Evolutionary conservation across 257 asterid genomes (phyloP).

Genomic region (Ocimum tenuiflorum): DNA sequence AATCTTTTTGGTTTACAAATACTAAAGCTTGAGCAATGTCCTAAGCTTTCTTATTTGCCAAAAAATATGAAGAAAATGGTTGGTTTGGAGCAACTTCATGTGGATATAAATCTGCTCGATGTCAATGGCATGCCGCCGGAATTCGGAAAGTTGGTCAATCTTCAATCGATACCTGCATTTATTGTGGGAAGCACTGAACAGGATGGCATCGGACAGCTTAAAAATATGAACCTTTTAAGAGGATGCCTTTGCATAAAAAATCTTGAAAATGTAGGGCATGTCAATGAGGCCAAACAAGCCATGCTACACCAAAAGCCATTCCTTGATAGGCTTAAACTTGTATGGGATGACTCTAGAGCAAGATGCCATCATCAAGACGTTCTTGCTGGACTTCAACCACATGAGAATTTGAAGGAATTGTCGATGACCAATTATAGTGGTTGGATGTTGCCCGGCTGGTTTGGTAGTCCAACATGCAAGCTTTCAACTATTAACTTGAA

Average conservation of each 20-base stretch:
- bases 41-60: too few relatives aligned
- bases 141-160: constrained; percentile 30
- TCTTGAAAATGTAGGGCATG: constrained; percentile 28
- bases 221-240: constrained; percentile 27
- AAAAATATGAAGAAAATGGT: too few relatives aligned
- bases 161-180: constrained; percentile 25
- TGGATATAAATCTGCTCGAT: constrained; percentile 16
- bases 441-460: constrained; percentile 27
- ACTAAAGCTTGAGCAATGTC: too few relatives aligned
- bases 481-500: constrained; percentile 26
- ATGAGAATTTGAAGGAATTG: constrained; percentile 32
- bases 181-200: constrained; percentile 23
- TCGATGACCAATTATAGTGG: constrained; percentile 26
- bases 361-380: constrained; percentile 13
- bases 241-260: constrained; percentile 30
- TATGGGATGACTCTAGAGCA: constrained; percentile 20
- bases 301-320: constrained; percentile 22
- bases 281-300: constrained; percentile 24
- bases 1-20: too few relatives aligned
- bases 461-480: constrained; percentile 21
- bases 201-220: constrained; percentile 26
- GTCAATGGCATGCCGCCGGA: constrained; percentile 21
- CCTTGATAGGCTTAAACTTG: constrained; percentile 28
- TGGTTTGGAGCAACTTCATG: not conserved
- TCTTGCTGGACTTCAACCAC: constrained; percentile 38